Base-by-base conservation (phyloP, 495 filamentous ascomycete genomes). In the Xylaria telfairii region DNA sequence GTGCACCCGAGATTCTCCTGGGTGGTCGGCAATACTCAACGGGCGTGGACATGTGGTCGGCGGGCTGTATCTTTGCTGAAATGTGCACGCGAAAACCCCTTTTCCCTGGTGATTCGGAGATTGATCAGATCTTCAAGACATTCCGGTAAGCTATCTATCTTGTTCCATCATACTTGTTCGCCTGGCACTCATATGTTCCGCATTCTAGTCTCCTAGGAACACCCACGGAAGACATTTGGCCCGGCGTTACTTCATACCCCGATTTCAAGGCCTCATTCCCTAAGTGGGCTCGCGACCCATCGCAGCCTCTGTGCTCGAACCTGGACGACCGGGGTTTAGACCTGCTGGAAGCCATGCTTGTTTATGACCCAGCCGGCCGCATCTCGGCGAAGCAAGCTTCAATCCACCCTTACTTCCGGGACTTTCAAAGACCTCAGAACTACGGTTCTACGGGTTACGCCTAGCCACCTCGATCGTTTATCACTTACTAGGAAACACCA, bases 81-180 rank as follows among this genome's bases (percentile, higher is more conserved):
- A 98, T 99, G 96, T 97, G 94, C 86, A 99, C 96, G 19, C 92
- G 94, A 76, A 98, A 98, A 82, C 95, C 96, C 7, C 84, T 98
- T 15, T 98, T 99, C 87, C 96, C 96, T 32, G 96, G 96, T 46
- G 96, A 99, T 80, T 97, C 94, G 2, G 96, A 99, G 80, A 98
- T 99, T 81, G 96, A 99, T 75, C 96, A 99, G 83, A 98, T 99
- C 75, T 98, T 98, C 87, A 98, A 97, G 83, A 99, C 98, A 74
- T 99, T 99, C 90, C 88, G 91, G 94, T 96, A 83, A 74, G 89
- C 60, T 34, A 47, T 6, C 30, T 64, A 51, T 51, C 15, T 19
- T 37, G 7, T 24, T 8, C 34, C 17, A 8, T 42, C 30, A 69
- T 30, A 30, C 42, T 26, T 30, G 21, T 65, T 62, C 24, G 7